Conservation (phyloP, 768 basidiomycete species). For the Rhodotorula diobovata region DNA sequence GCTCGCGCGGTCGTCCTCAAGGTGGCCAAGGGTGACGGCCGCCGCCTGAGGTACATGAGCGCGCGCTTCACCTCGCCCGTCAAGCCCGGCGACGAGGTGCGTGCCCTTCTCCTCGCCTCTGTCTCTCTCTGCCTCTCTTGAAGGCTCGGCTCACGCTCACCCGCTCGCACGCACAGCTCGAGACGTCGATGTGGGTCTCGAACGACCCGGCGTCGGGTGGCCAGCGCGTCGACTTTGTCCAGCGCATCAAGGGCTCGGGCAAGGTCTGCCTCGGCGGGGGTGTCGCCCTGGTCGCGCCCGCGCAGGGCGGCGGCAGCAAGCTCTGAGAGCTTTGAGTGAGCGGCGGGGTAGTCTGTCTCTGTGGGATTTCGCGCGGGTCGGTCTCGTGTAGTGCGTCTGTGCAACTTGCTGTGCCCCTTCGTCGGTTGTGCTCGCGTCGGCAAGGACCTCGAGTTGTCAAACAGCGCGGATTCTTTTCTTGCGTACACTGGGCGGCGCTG, state of each 20-base stretch:
- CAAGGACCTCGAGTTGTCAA: too few relatives aligned
- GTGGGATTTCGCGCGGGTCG: neutral
- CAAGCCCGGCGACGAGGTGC: slow-evolving; percentile 28
- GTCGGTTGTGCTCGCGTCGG: too few relatives aligned
- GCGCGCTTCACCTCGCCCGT: slow-evolving; percentile 69
- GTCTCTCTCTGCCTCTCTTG: too few relatives aligned
- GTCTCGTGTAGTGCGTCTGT: neutral
- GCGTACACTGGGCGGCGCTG: too few relatives aligned
- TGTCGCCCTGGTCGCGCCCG: slow-evolving; percentile 26
- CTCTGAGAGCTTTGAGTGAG: slow-evolving; percentile 3
- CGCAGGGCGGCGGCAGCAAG: slow-evolving; percentile 10
- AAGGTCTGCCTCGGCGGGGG: slow-evolving; percentile 35
- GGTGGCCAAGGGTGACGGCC: slow-evolving; percentile 60
- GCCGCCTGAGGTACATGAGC: slow-evolving; percentile 63
- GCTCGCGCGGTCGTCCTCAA: slow-evolving; percentile 68
- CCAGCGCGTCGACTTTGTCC: slow-evolving; percentile 39
- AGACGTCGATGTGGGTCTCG: slow-evolving; percentile 36
- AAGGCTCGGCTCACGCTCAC: neutral
- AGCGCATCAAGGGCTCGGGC: slow-evolving; percentile 38
- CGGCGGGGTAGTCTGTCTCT: neutral
- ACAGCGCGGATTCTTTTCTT: too few relatives aligned
- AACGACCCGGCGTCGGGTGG: slow-evolving; percentile 16
- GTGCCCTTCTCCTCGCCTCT: neutral
- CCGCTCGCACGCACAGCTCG: slow-evolving; percentile 5
- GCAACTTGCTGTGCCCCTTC: neutral